Percentiles rank a stretch among this genome's conserved stretches.
Evolutionary conservation across 2,329 filamentous ascomycete genomes (phyloP).

Genomic region (Aspergillus awamori): DNA sequence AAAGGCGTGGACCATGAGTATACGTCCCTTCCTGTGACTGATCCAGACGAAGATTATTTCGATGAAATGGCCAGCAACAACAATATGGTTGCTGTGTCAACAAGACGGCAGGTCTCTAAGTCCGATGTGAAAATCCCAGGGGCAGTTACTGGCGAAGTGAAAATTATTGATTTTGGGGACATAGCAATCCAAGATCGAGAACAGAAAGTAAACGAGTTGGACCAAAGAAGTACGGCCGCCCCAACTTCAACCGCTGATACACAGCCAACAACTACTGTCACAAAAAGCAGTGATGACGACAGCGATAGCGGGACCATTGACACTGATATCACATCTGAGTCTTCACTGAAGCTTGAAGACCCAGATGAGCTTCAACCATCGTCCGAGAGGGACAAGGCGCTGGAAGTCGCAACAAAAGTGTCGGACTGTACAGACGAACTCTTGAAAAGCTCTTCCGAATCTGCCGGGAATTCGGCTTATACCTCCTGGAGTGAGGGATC

Average conservation of each 20-base stretch:
- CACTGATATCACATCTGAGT: not conserved
- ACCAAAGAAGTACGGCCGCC: not conserved
- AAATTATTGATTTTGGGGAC: not conserved
- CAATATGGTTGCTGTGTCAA: not conserved
- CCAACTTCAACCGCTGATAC: not conserved
- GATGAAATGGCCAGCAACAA: not conserved
- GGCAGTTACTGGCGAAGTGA: not conserved
- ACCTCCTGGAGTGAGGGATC: conserved; percentile 9
- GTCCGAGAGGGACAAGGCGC: not conserved
- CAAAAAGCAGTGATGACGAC: not conserved
- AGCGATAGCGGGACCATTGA: not conserved
- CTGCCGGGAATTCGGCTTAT: conserved; percentile 4
- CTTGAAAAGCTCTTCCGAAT: not conserved
- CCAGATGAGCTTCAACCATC: not conserved
- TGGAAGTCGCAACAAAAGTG: not conserved
- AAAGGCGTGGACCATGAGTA: not conserved
- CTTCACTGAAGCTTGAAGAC: not conserved
- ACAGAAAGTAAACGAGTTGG: not conserved
- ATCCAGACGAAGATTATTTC: not conserved
- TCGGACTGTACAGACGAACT: not conserved
- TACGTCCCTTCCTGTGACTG: not conserved
- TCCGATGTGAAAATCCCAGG: not conserved
- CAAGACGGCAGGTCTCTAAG: not conserved
- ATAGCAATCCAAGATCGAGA: not conserved
- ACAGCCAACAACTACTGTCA: not conserved